Evolutionary conservation across 495 filamentous ascomycete genomes (phyloP).

Genomic region (Saxophila tyrrhenica): DNA sequence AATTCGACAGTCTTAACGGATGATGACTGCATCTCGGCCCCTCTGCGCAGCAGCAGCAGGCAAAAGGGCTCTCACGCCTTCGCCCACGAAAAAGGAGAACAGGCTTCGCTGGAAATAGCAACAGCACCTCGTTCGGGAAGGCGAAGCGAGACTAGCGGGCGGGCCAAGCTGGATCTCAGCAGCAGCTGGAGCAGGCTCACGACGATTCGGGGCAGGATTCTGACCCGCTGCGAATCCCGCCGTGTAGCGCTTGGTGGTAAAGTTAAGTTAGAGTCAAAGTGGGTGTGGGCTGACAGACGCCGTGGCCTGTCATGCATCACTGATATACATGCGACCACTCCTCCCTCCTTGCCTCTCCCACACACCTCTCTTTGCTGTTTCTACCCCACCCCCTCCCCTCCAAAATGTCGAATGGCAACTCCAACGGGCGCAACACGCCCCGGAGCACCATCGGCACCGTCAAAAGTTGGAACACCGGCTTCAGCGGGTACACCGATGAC

Average conservation of each 20-base stretch:
- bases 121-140: too few relatives aligned
- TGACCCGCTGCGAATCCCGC: background rate
- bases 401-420: background rate
- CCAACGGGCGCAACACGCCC: slow-evolving; percentile 10
- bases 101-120: background rate
- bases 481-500: slow-evolving; percentile 9
- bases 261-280: too few relatives aligned
- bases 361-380: background rate
- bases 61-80: background rate
- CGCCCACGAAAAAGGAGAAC: background rate
- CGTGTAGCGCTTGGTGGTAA: background rate
- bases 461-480: slow-evolving; percentile 18
- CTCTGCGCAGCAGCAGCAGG: too few relatives aligned
- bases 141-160: too few relatives aligned
- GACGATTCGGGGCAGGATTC: background rate
- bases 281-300: too few relatives aligned
- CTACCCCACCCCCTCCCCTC: background rate
- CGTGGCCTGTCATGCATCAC: too few relatives aligned
- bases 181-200: too few relatives aligned
- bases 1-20: background rate
- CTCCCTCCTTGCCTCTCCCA: background rate
- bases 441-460: slow-evolving; percentile 18
- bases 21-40: background rate
- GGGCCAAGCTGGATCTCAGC: too few relatives aligned
- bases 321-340: background rate